Evolutionary conservation across 768 basidiomycete genomes (phyloP), one percentile per base, ranked within the genome.

Genomic region (Tylopilus sp.): DNA sequence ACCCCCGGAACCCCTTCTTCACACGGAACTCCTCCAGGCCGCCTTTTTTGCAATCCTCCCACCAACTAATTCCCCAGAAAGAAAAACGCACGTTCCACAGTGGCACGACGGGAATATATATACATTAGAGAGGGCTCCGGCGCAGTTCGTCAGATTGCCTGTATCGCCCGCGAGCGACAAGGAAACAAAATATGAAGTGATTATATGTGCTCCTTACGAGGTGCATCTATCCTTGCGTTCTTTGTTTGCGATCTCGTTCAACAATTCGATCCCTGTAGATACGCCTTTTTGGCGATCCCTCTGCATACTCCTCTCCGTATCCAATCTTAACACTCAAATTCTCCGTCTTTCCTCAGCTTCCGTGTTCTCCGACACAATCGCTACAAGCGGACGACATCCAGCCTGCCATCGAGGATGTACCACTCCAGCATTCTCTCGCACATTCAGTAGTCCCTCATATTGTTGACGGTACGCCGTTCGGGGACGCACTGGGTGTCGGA

Each of bases 61-160:
- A 11, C 59, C 62, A 11, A 47, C 67, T 28, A 52, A 58, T 17
- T 60, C 68, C 3, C 74, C 73, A 9, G 45, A 48, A 56, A 57
- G 64, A 45, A 41, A 48, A 44, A 45, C 56, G 0, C 48, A 52
- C 36, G 58, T 72, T 6, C 73, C 75, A 6, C 69, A 78, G 62
- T 95, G 92, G 92, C 78, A 86, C 64, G 69, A 80, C n/a, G 92
- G 91, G 30, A 91, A 95, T 63, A 83, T 95, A n/a, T 95, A 95
- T 64, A 72, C 74, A 21, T 73, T 87, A 68, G 77, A 81, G 51
- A 70, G 71, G 25, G 69, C 80, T 18, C 73, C 79, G 11, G 73
- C 75, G 15, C 79, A 78, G 50, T 51, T 70, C 30, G 74, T 84
- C 30, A 66, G 64, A 22, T 71, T 86, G 41, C 87, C 83, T 26